Evolutionary conservation across 2,329 filamentous ascomycete species (phyloP), one percentile per base, ranked within the genome.

Genomic region (Xylaria sp.): DNA sequence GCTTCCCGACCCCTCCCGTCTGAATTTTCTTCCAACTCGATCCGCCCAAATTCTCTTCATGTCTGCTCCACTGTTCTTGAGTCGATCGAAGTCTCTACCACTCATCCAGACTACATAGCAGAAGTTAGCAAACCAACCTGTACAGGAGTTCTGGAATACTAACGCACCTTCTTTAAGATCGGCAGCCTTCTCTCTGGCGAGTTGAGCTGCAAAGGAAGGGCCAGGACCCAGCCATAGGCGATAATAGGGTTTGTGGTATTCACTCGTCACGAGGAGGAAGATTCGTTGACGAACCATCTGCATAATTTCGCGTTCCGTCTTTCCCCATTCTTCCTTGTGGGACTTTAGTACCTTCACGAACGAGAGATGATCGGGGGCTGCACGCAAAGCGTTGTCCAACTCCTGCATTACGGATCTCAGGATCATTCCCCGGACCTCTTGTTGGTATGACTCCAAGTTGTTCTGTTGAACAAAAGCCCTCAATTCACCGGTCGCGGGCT

Each of bases 101-200:
- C 15, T 59, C 9, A 70, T 32, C 68, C 68, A 70, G 12, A 69
- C 66, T 67, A 50, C 41, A 64, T 30, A 67, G 45, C 20, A 50
- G 10, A 15, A 45, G 39, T 58, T 32, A 58, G 55, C 55, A 53
- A 45, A 9, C 18, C 13, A 2, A 45, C 39, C 2, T 34, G 12
- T 28, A 45, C 12, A 50, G 9, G 28, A 18, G 10, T 25, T 8
- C 20, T 12, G 12, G 15, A 43, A 34, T 4, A 58, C 46, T 13
- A 10, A 57, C 63, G 46, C 36, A 67, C 67, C 10, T 3, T 65
- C 10, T 34, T 59, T 64, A 34, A 61, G 48, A 18, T 13, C 23
- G 8, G 41, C 15, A 4, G 13, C 18, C 3, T 48, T 2, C 1
- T 58, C 25, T 3, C 23, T 25, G 30, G 64, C 56, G 2, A 62